Evolutionary conservation across 148 eudicot species (phyloP), one percentile per base, ranked within the genome.

Genomic region (Vaccinium corymbosum): DNA sequence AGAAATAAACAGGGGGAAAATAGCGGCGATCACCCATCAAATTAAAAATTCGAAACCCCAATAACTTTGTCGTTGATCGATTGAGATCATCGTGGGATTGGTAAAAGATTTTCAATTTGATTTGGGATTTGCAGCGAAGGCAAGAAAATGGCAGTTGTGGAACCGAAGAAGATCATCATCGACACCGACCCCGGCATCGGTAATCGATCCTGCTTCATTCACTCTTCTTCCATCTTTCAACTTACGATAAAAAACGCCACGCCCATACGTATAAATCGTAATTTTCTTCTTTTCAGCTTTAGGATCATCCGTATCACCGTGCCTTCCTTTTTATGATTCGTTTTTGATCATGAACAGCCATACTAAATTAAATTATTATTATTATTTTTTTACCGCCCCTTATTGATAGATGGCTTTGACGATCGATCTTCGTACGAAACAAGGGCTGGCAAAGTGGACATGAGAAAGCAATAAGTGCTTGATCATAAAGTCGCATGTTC

Each of bases 131-230:
- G 73, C 42, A 68, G 38, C 17, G 73, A 11, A 29, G 73, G 4
- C 42, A 29, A 68, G 29, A 8, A 75, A 8, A 75, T 48, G 78
- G 78, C 27, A 75, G 51, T 16, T 38, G 51, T 17, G 62, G 52
- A 78, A 38, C 52, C 66, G 38, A 90, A 87, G 89, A 91, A 89
- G 91, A 88, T 91, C 70, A 88, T 91, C 85, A 89, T 91, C 84
- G 93, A 91, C 75, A 89, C 93, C 2, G 93, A 91, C 78, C 93
- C 93, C 17, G 93, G 93, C 51, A 88, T 91, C 22, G 93, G 93
- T 91, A 89, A 42, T 25, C n/a, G 3, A 20, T 15, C n/a, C 14
- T 55, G 10, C 53, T 20, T 22, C 25, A 46, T 14, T 11, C 22
- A 0, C 38, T 35, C 15, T 15, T 46, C 38, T 17, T 53, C 13